Conservation (phyloP, 1,139 yeast genomes). For the Suhomyces bolitotheri region DNA sequence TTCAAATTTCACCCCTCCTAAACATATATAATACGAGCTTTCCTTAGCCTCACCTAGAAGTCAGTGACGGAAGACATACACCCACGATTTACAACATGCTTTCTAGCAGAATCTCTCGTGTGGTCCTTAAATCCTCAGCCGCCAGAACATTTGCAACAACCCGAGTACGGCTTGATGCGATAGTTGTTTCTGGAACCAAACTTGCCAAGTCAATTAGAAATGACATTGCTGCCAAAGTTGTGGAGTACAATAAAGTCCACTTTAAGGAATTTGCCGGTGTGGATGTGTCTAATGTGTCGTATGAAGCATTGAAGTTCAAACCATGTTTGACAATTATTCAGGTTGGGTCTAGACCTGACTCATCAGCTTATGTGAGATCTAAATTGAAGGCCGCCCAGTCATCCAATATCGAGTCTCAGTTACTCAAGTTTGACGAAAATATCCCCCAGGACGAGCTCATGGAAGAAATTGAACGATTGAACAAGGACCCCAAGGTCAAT, state of each 20-base stretch:
- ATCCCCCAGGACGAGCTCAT: conserved; percentile 59
- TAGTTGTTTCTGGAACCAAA: conserved; percentile 46
- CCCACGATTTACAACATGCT: too few species aligned
- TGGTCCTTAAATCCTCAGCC: conserved; percentile 2
- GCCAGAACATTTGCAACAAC: conserved; percentile 14
- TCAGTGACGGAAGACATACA: too few species aligned
- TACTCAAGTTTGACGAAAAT: conserved; percentile 57
- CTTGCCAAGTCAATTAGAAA: conserved; percentile 42
- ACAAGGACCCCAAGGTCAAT: conserved; percentile 63
- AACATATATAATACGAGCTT: too few species aligned
- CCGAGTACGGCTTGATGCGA: conserved; percentile 30
- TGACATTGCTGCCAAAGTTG: conserved; percentile 44
- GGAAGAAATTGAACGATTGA: conserved; percentile 55
- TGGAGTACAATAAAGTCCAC: conserved; percentile 36
- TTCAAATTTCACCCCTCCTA: too few species aligned
- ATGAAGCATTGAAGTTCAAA: conserved; percentile 44
- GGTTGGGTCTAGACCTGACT: conserved; percentile 76
- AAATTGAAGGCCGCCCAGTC: conserved; percentile 72
- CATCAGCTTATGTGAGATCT: conserved; percentile 74
- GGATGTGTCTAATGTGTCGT: conserved; percentile 17
- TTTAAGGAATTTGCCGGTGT: conserved; percentile 18
- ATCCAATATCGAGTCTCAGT: conserved; percentile 60
- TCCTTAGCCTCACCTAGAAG: too few species aligned
- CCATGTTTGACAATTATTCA: conserved; percentile 72
- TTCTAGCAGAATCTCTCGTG: conserved; percentile 9